Evolutionary conservation across 108 stramenopile species (phyloP), one percentile per base, ranked within the genome.

Genomic region (Pseudonitzschia pungens): DNA sequence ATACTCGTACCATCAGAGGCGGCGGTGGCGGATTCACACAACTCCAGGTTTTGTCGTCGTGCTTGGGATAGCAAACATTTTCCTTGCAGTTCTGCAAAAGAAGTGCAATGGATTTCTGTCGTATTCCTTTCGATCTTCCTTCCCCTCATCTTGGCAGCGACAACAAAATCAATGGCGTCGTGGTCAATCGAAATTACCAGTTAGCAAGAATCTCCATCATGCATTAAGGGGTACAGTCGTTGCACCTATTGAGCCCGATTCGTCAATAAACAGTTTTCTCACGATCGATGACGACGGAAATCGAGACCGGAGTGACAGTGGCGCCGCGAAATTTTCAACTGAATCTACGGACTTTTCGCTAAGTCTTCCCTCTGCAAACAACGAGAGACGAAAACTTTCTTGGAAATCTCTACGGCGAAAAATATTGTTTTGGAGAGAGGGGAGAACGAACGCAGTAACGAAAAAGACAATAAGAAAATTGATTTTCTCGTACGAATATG

Each of bases 401-500:
- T n/a, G 60, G 40, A 6, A 18, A 33, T 33, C 18, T 7, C 16
- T 62, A 20, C 11, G 15, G 40, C 7, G 29, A 62, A 33, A 33
- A 12, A 15, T 62, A 12, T 0, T 62, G 0, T 33, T 33, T 62
- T 36, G 60, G 60, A 62, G 60, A 18, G 40, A 62, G 20, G 11
- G 32, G 31, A 36, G 18, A 14, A 24, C 57, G 27, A 31, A 22
- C 57, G 1, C 57, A 24, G 14, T 24, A 33, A 16, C n/a, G 9
- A 41, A 15, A 28, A 68, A 43, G 24, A 16, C 68, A 14, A 48
- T 4, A 4, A 48, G 45, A 48, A 48, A 4, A 14, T 11, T 71
- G 26, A 16, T 28, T 33, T 67, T 67, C 40, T 11, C 29, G 10
- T 74, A 74, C 52, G 73, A 74, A 16, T 74, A 44, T 26, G 73